Base-by-base conservation (phyloP, 176 grass and related monocot species). In the Phoenix roebelenii region DNA sequence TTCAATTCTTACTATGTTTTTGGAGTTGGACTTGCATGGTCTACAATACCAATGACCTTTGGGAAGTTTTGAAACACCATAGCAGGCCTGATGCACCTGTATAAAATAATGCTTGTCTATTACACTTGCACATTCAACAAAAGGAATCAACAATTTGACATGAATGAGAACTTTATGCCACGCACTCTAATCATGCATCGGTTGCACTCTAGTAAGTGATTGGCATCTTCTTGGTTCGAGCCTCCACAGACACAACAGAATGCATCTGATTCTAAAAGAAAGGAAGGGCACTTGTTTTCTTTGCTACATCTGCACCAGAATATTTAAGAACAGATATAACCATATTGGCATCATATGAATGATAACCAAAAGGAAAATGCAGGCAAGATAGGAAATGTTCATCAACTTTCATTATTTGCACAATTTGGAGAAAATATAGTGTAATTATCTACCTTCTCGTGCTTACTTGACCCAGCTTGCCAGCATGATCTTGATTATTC, bases 21-120 rank as follows among this genome's bases (percentile, higher is more conserved):
- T 26, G 18, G 72, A 23, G 68, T 86, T 77, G 68, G 18, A 53
- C 67, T 76, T 97, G 81, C 92, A 97, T 56, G 92, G 87, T 66
- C 87, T 82, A 73, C 92, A 97, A 73, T 67, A 80, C 92, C 92
- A 97, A 73, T 79, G 60, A 65, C 72, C 81, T 74, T 80, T 91
- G 20, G 84, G 92, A 59, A 85, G 65, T 84, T 82, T 87, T 75
- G 72, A 52, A 78, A 97, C 80, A 68, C 92, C 92, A 83, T 97
- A 97, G 62, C 92, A 97, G 59, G 83, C 92, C 72, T 91, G 92
- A 75, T 97, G 92, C 59, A 90, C 92, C 92, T 97, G 77, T 68
- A 85, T 7, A 58, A 62, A 72, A 60, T 61, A 58, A 74, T 32
- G 25, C 18, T 44, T 3, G 9, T 12, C 35, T 3, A 44, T 44